Evolutionary conservation across 169 alveolate species (phyloP).

Genomic region (Eimeria maxima): DNA sequence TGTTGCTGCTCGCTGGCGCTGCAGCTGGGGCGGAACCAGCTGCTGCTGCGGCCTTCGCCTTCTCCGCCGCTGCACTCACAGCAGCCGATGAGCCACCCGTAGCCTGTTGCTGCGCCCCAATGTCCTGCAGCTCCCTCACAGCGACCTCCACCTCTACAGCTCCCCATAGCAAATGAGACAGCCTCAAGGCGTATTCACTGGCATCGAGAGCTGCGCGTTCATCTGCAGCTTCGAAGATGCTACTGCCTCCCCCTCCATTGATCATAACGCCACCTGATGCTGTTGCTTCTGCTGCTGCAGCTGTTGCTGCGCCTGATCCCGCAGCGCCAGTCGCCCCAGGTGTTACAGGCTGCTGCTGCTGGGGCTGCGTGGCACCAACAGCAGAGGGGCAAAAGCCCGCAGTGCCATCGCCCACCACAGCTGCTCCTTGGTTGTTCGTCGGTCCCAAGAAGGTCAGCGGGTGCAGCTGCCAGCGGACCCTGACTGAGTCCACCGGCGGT

Average conservation of each 20-base stretch:
- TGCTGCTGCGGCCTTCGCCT: constrained; percentile 2
- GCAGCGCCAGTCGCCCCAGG: neutral
- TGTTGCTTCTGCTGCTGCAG: neutral
- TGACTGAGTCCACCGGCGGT: neutral
- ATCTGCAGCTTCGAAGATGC: constrained; percentile 51
- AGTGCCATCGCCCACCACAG: constrained; percentile 5
- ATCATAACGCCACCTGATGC: neutral
- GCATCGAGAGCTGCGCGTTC: constrained; percentile 79
- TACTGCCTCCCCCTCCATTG: constrained; percentile 10
- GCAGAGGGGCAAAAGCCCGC: neutral
- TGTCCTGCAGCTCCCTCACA: constrained; percentile 73
- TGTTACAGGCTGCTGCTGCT: neutral
- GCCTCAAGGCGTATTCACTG: constrained; percentile 76
- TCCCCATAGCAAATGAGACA: constrained; percentile 47
- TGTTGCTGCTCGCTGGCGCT: neutral
- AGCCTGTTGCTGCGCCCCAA: constrained; percentile 69
- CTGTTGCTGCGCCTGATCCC: neutral
- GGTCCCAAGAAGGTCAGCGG: constrained; percentile 73
- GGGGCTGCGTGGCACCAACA: neutral
- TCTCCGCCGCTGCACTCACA: constrained; percentile 12
- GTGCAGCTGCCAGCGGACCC: constrained; percentile 80
- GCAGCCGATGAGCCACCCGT: constrained; percentile 2
- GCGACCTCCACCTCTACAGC: constrained; percentile 80
- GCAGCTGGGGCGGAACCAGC: constrained; percentile 16
- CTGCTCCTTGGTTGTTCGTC: neutral